A percentile compares a stretch with the other conserved stretches of the same genome.
Conservation (phyloP, 495 filamentous ascomycete species). For the Polyplosphaeria fusca region DNA sequence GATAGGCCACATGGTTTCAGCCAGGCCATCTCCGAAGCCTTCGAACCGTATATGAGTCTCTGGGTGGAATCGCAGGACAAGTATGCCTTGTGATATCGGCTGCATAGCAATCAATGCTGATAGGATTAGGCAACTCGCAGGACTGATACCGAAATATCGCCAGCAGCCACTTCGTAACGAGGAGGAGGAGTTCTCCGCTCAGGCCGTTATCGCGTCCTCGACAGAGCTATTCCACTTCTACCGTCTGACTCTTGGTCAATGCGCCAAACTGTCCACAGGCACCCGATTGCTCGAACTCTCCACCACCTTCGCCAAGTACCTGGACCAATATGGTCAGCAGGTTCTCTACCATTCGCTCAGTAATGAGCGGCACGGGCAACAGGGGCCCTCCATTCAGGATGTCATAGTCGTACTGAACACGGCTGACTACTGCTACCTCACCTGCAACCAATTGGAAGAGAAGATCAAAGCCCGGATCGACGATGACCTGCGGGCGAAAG, state of each 20-base stretch:
- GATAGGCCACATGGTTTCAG: constrained; percentile 78
- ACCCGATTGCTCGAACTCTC: constrained; percentile 81
- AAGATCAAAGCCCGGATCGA: constrained; percentile 91
- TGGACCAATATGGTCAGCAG: constrained; percentile 93
- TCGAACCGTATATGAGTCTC: constrained; percentile 92
- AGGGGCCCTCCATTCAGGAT: constrained; percentile 67
- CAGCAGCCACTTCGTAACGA: constrained; percentile 72
- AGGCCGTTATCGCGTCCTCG: constrained; percentile 87
- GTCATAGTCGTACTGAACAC: constrained; percentile 87
- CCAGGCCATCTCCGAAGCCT: constrained; percentile 92
- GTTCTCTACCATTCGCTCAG: constrained; percentile 79
- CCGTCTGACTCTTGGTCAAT: constrained; percentile 83
- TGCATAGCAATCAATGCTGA: constrained; percentile 14
- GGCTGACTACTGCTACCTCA: constrained; percentile 94
- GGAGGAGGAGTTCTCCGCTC: constrained; percentile 89
- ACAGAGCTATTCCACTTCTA: constrained; percentile 98
- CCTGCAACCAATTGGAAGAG: constrained; percentile 86
- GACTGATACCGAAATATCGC: constrained; percentile 85
- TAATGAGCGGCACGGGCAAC: constrained; percentile 42
- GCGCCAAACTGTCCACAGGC: constrained; percentile 91
- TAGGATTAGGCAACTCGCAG: constrained; percentile 60
- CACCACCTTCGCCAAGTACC: constrained; percentile 82
- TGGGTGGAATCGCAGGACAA: constrained; percentile 98
- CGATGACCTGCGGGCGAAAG: constrained; percentile 63
- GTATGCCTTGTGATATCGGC: constrained; percentile 34